Base-by-base conservation (phyloP, 2,329 filamentous ascomycete genomes). In the Monosporascus sp. region DNA sequence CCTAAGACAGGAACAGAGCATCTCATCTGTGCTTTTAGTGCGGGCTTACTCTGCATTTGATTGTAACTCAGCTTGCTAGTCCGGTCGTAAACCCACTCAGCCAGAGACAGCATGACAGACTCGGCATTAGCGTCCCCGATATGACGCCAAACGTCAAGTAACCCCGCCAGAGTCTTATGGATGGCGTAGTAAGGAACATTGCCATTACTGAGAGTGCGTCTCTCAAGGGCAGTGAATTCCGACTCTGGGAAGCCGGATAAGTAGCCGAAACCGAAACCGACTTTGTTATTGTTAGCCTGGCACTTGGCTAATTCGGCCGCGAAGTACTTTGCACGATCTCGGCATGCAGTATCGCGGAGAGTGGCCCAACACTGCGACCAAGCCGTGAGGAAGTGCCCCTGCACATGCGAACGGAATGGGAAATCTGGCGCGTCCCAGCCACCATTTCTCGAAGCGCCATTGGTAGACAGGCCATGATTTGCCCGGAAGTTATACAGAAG, bases 381-480 rank as follows among this genome's bases (percentile, higher is more conserved):
- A 0, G 74, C 77, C 1, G 70, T 76, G 35, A 81, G 70, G 35
- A 74, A 74, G 60, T 81, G 78, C 0, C 78, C 78, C 53, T 81
- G 78, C 20, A 72, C 59, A 49, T 81, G 78, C 0, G 72, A 72
- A 16, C 78, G 72, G 60, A 81, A 81, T 0, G 78, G 78, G 45
- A 81, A 81, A 47, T 74, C 67, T 1, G 78, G 78, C 1, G 75
- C 75, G 61, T 81, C 78, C 78, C 78, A 81, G 2, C 78, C 78
- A 2, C 76, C 76, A 48, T 78, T 77, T 6, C 68, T 48, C 2
- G 65, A 56, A 2, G 77, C 78, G 1, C 74, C 74, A 3, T 75
- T 68, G 8, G 77, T 80, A 3, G 72, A 73, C 1, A 79, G 58
- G 19, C 70, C 66, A 52, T 79, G 77, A 47, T 70, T 79, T 31